Percentiles rank a stretch among this genome's conserved stretches.
phyloP scores from a whole-genome alignment of 768 basidiomycete species.

The Gyrodon lividus region DNA sequence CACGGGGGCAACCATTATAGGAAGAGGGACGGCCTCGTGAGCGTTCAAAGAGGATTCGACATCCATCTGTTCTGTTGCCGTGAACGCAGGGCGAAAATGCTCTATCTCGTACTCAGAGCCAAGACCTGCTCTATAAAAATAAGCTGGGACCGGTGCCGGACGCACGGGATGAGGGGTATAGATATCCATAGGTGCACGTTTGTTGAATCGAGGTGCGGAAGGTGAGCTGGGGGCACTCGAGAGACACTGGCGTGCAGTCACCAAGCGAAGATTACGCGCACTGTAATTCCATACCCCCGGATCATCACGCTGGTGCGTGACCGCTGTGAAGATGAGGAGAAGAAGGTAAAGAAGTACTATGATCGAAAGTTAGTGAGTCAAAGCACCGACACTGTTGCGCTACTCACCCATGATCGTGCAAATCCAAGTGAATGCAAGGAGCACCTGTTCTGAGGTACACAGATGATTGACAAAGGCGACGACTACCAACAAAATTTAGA shows the following conservation, averaged over 20 bases:
- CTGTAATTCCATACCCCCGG: conserved; percentile 50
- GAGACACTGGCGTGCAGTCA: conserved; percentile 26
- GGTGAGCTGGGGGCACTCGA: conserved; percentile 38
- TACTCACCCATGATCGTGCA: conserved; percentile 42
- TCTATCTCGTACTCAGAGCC: conserved; percentile 49
- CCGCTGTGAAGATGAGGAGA: conserved; percentile 43
- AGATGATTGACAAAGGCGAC: not conserved
- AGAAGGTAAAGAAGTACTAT: conserved; percentile 60
- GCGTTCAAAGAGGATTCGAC: conserved; percentile 8
- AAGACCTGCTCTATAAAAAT: conserved; percentile 39
- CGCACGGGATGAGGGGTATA: conserved; percentile 45
- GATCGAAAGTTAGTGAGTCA: conserved; percentile 4
- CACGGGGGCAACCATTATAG: conserved; percentile 14
- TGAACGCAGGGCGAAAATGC: conserved; percentile 35
- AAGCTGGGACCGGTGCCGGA: conserved; percentile 29
- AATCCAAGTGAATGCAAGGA: conserved; percentile 63
- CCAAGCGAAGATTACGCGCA: conserved; percentile 45
- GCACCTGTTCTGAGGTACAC: conserved; percentile 54
- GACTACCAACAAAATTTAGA: conserved; percentile 4
- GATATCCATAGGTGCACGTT: conserved; percentile 34
- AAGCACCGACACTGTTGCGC: not conserved
- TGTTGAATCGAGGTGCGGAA: conserved; percentile 37
- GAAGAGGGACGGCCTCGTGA: conserved; percentile 27
- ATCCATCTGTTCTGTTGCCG: conserved; percentile 23
- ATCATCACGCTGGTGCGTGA: conserved; percentile 44